Percentiles rank a stretch among this genome's conserved stretches.
Conservation (phyloP, 2,329 filamentous ascomycete genomes). For the Elsinoe perseae region DNA sequence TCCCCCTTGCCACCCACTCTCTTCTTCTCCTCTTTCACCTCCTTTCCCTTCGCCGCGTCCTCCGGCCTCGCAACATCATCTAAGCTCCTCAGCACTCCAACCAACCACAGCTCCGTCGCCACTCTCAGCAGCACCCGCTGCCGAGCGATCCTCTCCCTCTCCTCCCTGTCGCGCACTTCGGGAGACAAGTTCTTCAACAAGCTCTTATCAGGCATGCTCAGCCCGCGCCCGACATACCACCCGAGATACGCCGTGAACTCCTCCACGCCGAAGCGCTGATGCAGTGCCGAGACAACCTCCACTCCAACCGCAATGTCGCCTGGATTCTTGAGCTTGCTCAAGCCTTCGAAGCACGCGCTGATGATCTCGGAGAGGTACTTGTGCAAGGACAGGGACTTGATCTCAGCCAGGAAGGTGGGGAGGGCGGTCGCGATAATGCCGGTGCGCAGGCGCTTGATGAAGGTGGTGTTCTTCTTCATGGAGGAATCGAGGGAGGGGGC, state of each 20-base stretch:
- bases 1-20: constrained; percentile 49
- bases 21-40: constrained; percentile 52
- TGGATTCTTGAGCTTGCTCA: constrained; percentile 83
- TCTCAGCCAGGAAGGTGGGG: constrained; percentile 79
- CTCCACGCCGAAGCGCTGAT: constrained; percentile 82
- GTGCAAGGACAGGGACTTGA: constrained; percentile 80
- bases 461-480: constrained; percentile 95
- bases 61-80: constrained; percentile 60
- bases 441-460: constrained; percentile 92
- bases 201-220: constrained; percentile 83
- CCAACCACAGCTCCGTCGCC: constrained; percentile 92
- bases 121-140: constrained; percentile 82
- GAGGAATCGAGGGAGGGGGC: constrained; percentile 81
- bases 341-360: constrained; percentile 87
- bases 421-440: constrained; percentile 74
- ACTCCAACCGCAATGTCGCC: constrained; percentile 88
- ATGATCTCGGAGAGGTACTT: constrained; percentile 98
- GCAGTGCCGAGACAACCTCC: constrained; percentile 88
- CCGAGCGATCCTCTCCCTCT: constrained; percentile 81
- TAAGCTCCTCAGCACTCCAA: constrained; percentile 76
- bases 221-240: constrained; percentile 84
- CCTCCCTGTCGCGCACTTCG: constrained; percentile 86
- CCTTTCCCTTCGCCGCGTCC: constrained; percentile 54
- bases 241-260: constrained; percentile 89
- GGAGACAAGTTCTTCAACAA: constrained; percentile 68